Conservation (phyloP, 768 basidiomycete genomes). For the Candolleomyces efflorescens region DNA sequence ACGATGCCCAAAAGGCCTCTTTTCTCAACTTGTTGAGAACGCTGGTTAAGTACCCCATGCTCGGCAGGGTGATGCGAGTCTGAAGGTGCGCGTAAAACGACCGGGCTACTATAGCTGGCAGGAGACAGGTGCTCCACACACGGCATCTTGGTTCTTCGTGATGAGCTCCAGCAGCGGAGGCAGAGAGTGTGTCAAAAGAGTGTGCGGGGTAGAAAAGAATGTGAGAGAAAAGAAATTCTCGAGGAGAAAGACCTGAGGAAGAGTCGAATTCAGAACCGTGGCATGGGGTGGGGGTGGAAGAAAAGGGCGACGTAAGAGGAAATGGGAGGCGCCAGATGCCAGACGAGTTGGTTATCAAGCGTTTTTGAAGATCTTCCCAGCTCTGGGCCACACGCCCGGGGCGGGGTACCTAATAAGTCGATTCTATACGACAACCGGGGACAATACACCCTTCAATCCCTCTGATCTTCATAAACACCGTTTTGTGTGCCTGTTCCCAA, state of each 20-base stretch:
- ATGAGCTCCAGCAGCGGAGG: neutral
- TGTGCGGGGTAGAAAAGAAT: neutral
- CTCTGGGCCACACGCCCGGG: neutral
- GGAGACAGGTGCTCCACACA: neutral
- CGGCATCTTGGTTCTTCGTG: neutral
- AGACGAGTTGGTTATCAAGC: constrained; percentile 1
- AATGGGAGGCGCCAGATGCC: neutral
- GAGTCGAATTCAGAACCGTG: neutral
- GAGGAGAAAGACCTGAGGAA: neutral
- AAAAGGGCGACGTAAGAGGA: neutral
- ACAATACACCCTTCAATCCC: neutral
- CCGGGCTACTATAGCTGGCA: neutral
- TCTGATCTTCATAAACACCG: neutral
- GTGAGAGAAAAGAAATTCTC: neutral
- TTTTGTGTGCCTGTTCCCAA: too few species aligned
- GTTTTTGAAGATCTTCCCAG: neutral
- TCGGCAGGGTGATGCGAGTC: neutral
- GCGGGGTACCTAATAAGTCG: neutral
- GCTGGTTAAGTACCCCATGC: neutral
- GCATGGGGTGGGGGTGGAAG: neutral
- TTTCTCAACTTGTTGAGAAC: neutral
- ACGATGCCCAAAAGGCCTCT: neutral
- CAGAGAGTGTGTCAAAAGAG: neutral
- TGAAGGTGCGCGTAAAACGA: neutral
- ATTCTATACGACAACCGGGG: neutral